Evolutionary conservation across 805 yeast species (phyloP), one percentile per base, ranked within the genome.

Genomic region (Yarrowia sp.): DNA sequence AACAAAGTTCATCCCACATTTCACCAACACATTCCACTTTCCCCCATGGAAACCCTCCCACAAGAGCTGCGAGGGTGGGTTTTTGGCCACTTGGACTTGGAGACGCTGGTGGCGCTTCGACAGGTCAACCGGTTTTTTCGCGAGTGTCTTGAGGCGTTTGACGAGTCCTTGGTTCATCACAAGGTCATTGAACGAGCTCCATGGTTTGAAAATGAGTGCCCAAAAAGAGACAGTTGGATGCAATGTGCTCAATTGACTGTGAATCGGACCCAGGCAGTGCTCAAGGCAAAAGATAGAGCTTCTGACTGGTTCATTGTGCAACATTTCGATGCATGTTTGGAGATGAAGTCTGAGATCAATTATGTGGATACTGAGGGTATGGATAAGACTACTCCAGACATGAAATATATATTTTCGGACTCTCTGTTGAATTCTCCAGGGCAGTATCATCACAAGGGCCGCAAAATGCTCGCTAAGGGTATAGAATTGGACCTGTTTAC

Each of bases 111-210:
- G 22, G n/a, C 48, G 3, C 48, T 43, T 19, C 22, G 22, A n/a
- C 48, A 43, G 8, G 48, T n/a, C 48, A n/a, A n/a, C 19, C n/a
- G n/a, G 12, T 43, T 9, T n/a, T 16, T 43, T n/a, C 19, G 11
- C 19, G n/a, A 8, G 16, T 8, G 5, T n/a, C 48, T 43, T 11
- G 22, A 8, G 5, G 48, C n/a, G 12, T n/a, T 43, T n/a, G 48
- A 43, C 9, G 48, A n/a, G 10, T n/a, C 19, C 8, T 19, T 43
- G 22, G n/a, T 43, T 19, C 9, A n/a, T 9, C 10, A 43, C 22
- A 43, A n/a, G 48, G 48, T 43, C 16, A n/a, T 43, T 16, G 10
- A 43, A 8, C 48, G 48, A 43, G 48, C 48, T n/a, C 48, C 48
- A 2, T 43, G 48, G 48, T 43, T 43, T n/a, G 22, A 43, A 9